Evolutionary conservation across 495 filamentous ascomycete species (phyloP).

Genomic region (Cenococcum geophilum): DNA sequence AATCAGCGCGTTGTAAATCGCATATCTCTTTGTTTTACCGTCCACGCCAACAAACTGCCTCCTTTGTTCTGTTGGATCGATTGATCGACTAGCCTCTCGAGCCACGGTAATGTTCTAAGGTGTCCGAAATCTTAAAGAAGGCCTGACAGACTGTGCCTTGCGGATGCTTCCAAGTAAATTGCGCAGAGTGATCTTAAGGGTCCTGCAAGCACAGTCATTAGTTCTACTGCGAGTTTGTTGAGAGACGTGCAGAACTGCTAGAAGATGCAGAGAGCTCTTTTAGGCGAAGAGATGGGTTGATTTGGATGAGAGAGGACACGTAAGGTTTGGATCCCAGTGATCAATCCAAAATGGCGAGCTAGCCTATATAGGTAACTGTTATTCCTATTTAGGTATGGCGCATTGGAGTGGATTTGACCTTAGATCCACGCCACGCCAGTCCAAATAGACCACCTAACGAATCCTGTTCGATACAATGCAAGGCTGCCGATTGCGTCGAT

Average conservation of each 20-base stretch:
- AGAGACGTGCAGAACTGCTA: neutral
- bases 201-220: neutral
- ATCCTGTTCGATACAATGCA: no score
- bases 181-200: constrained; percentile 14
- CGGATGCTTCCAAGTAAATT: constrained; percentile 9
- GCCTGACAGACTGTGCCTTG: constrained; percentile 11
- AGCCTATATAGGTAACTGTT: no score
- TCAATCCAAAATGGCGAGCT: no score
- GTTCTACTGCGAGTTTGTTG: neutral
- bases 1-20: no score
- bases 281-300: neutral
- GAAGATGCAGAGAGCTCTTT: neutral
- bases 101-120: neutral
- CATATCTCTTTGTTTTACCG: no score
- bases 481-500: no score
- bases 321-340: no score
- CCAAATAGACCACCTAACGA: no score
- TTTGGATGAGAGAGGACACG: no score
- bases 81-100: neutral
- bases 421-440: no score
- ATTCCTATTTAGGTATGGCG: no score
- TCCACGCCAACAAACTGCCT: neutral
- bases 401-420: no score
- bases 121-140: neutral
- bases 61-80: neutral